Evolutionary conservation across 2,329 filamentous ascomycete species (phyloP), one percentile per base, ranked within the genome.

Genomic region (Phyllosticta capitalensis): DNA sequence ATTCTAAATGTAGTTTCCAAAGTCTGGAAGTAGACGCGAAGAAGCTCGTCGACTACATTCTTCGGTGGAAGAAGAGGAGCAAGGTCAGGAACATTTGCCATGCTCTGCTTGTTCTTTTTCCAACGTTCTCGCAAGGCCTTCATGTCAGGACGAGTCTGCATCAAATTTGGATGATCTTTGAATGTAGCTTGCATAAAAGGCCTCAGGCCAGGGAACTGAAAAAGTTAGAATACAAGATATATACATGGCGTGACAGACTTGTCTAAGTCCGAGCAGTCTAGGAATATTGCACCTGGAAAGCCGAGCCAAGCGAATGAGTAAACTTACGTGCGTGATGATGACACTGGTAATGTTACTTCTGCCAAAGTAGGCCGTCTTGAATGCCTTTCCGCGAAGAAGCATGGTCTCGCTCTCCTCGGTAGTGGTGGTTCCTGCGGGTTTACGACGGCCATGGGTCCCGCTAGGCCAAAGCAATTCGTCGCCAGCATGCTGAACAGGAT

Each of bases 311-410:
- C 38, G 6, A 45, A 17, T 45, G 38, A 19, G 9, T 19, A 24
- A 3, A 60, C 58, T 56, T 69, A 74, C 72, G 65, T 71, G 68
- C 10, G 65, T 66, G 10, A 73, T 66, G 10, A 69, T 62, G 54
- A 53, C 52, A 61, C 66, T 70, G 60, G 73, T 68, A 1, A 74
- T 65, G 61, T 75, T 74, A 4, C 74, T 76, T 5, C 70, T 69
- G 5, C 76, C 76, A 59, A 74, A 72, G 61, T 76, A 78, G 17
- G 74, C 72, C 0, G 76, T 76, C 63, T 76, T 77, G 68, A 77
- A 78, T 0, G 69, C 69, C 58, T 71, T 76, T 0, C 75, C 75
- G 60, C 75, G 65, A 52, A 78, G 72, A 54, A 78, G 67, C 62
- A 74, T 74, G 2, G 71, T 71, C 63, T 78, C 74, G 2, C 65